Conservation (phyloP, 2,329 filamentous ascomycete species). For the Fusarium kyushuense region DNA sequence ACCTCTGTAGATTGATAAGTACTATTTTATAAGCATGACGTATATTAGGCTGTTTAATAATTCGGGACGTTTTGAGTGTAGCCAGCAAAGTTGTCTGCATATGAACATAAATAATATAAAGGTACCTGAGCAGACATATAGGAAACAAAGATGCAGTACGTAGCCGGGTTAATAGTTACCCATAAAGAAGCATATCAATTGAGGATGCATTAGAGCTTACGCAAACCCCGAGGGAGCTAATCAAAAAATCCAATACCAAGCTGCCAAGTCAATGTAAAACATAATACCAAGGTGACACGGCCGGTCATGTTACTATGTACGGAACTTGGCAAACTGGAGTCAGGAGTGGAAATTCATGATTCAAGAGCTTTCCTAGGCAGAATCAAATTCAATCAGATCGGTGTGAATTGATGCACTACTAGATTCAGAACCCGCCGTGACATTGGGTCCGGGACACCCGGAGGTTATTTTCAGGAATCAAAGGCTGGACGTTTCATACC, state of each 20-base stretch:
- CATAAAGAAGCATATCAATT: neutral
- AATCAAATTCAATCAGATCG: neutral
- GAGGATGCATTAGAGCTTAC: neutral
- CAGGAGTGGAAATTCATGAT: neutral
- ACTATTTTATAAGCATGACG: neutral
- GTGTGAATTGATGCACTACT: neutral
- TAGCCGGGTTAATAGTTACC: neutral
- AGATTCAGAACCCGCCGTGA: neutral
- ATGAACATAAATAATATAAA: too few species aligned
- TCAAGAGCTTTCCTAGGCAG: neutral
- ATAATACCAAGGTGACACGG: neutral
- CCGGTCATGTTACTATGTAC: neutral
- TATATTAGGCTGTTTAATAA: neutral
- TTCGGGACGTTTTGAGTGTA: neutral
- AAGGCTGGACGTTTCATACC: conserved; percentile 13
- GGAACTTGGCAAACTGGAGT: conserved; percentile 12
- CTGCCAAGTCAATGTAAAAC: neutral
- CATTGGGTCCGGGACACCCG: conserved; percentile 10
- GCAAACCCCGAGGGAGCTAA: neutral
- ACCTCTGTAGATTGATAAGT: neutral
- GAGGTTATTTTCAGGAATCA: conserved; percentile 13
- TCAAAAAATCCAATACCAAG: neutral
- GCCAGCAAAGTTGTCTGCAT: too few species aligned
- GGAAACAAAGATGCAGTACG: neutral
- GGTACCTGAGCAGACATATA: neutral